Conservation (phyloP, 495 filamentous ascomycete genomes). For the Talaromyces liani region DNA sequence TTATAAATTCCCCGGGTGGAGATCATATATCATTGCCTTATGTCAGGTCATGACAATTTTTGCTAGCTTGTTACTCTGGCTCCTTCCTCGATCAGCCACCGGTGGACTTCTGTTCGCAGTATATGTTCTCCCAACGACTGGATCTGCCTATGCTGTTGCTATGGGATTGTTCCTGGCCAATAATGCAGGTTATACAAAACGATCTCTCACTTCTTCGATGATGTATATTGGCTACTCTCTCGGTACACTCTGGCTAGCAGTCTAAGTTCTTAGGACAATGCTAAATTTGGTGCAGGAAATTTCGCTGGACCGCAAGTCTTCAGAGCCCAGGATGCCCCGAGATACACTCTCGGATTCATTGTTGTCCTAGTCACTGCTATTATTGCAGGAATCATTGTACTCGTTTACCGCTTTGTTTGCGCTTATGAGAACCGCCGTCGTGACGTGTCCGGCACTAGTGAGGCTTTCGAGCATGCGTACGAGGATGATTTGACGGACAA, state of each 20-base stretch:
- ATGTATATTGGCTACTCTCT: no score
- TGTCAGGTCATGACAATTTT: no score
- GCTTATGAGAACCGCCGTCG: not conserved
- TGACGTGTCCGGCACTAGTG: not conserved
- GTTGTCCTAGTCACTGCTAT: not conserved
- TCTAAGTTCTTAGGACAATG: not conserved
- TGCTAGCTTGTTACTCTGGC: no score
- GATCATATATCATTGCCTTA: no score
- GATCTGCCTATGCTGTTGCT: slow-evolving; percentile 17
- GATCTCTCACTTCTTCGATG: no score
- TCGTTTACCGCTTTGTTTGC: not conserved
- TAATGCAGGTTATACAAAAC: slow-evolving; percentile 23
- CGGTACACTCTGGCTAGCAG: no score
- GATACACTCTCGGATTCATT: not conserved
- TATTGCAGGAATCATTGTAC: not conserved
- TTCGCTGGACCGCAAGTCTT: not conserved
- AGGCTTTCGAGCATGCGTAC: not conserved
- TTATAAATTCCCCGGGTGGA: no score
- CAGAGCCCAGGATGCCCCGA: not conserved
- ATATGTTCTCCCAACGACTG: slow-evolving; percentile 26
- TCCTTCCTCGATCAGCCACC: no score
- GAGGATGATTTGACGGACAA: not conserved
- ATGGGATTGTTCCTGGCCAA: slow-evolving; percentile 41
- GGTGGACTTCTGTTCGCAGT: slow-evolving; percentile 25
- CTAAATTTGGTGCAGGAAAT: not conserved